Conservation (phyloP, 1,284 basidiomycete genomes). For the Marasmius oreades region DNA sequence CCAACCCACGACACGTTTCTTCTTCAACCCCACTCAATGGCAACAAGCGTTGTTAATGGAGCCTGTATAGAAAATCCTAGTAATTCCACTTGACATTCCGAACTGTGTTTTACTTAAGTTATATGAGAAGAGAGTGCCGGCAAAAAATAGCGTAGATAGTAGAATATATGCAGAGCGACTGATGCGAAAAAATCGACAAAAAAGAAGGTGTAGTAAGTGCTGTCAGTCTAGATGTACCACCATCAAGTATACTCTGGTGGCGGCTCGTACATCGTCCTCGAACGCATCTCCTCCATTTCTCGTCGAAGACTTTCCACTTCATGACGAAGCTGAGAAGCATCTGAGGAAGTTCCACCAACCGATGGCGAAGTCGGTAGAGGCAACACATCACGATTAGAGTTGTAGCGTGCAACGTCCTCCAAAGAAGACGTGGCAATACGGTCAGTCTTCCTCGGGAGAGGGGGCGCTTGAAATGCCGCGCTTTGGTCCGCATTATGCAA, state of each 20-base stretch:
- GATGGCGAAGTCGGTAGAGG: neutral
- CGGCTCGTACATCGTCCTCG: slow-evolving; percentile 13
- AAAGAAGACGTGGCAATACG: neutral
- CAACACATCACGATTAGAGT: neutral
- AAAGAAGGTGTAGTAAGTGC: too few species aligned
- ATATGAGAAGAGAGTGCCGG: too few species aligned
- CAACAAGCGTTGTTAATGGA: too few species aligned
- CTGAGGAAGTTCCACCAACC: slow-evolving; percentile 1
- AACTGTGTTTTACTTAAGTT: too few species aligned
- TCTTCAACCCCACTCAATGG: too few species aligned
- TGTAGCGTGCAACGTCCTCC: neutral
- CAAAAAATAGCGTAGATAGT: too few species aligned
- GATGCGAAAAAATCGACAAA: too few species aligned
- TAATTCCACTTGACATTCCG: too few species aligned
- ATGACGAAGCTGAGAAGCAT: slow-evolving; percentile 9
- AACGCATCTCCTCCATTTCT: slow-evolving; percentile 16
- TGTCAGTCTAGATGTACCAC: too few species aligned
- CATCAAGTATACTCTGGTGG: slow-evolving; percentile 13
- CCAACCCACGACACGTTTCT: too few species aligned
- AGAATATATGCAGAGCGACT: too few species aligned
- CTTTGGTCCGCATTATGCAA: slow-evolving; percentile 5
- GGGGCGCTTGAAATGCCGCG: neutral
- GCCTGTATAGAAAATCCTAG: too few species aligned
- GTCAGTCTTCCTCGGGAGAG: slow-evolving; percentile 2
- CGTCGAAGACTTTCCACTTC: slow-evolving; percentile 14